phyloP scores from a whole-genome alignment of 768 basidiomycete species.

The Lentinula edodes region DNA sequence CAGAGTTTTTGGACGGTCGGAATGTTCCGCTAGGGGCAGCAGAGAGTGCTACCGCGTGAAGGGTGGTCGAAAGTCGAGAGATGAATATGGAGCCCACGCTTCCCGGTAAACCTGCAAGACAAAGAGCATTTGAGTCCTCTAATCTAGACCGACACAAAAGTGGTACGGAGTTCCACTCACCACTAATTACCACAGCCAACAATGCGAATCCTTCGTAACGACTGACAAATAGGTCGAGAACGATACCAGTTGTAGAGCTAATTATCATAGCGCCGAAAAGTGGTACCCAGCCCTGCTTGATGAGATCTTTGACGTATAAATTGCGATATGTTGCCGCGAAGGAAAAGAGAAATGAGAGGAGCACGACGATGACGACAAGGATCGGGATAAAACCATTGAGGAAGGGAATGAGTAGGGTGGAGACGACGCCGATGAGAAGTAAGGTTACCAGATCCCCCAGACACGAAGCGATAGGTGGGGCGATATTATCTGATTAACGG shows the following conservation, averaged over 20 bases:
- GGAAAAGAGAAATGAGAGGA: constrained; percentile 43
- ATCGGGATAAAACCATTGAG: constrained; percentile 64
- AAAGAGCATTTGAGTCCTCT: not conserved
- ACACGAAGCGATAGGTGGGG: constrained; percentile 88
- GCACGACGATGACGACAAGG: constrained; percentile 43
- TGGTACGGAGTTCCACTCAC: constrained; percentile 29
- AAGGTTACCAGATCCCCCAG: constrained; percentile 92
- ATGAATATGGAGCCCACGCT: constrained; percentile 88
- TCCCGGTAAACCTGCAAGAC: constrained; percentile 69
- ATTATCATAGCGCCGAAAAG: constrained; percentile 89
- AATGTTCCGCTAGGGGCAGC: constrained; percentile 11
- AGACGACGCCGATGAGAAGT: constrained; percentile 70
- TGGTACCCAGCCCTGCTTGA: constrained; percentile 85
- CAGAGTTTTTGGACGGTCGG: not conserved
- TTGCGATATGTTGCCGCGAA: constrained; percentile 59
- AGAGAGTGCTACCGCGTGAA: constrained; percentile 61
- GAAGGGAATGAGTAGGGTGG: constrained; percentile 62
- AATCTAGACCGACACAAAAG: not conserved
- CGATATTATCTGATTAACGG: constrained; percentile 74
- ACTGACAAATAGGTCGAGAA: constrained; percentile 86
- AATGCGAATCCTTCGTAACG: constrained; percentile 85
- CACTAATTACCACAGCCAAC: constrained; percentile 83
- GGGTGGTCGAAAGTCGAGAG: constrained; percentile 82
- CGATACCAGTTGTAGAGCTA: constrained; percentile 83
- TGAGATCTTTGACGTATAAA: constrained; percentile 59